Evolutionary conservation across 2,329 filamentous ascomycete species (phyloP), one percentile per base, ranked within the genome.

Genomic region (Phialophora chinensis): DNA sequence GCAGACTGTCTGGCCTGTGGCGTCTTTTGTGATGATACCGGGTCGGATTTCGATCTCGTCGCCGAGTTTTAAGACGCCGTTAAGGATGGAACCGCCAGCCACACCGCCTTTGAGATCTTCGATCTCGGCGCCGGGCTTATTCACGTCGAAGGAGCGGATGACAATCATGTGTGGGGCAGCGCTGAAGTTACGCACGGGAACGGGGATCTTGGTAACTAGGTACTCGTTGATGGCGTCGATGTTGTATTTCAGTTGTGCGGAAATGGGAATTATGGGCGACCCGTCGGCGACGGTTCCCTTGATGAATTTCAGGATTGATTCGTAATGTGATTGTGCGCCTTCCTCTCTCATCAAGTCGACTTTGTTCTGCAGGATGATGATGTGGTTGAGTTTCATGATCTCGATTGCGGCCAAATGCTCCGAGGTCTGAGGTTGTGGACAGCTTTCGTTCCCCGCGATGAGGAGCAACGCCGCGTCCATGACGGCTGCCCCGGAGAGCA

Each of bases 381-480:
- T 97, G 84, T 99, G 96, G 81, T 96, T 93, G 71, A 99, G 88
- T 86, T 99, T 99, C 95, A 99, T 99, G 79, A 99, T 99, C 82
- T 99, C 95, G 77, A 99, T 98, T 72, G 95, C 95, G 72, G 95
- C 95, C 84, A 99, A 86, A 86, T 99, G 95, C 84, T 99, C 95
- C 27, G 94, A 97, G 20, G 95, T 99, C 83, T 99, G 95, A 59
- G 95, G 95, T 81, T 99, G 95, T 38, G 95, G 95, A 84, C 95
- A 98, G 60, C 92, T 89, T 90, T 99, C 95, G 84, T 99, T 99
- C 79, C 95, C 95, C 69, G 95, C 95, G 78, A 99, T 97, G 62
- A 99, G 86, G 63, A 99, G 88, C 67, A 99, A 87, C 20, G 95
- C 95, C 72, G 95, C 95, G 82, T 99, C 95, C 95, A 99, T 99